A percentile compares a stretch with the other conserved stretches of the same genome.
Evolutionary conservation across 768 basidiomycete species (phyloP).

Genomic region (Amanita muscaria): DNA sequence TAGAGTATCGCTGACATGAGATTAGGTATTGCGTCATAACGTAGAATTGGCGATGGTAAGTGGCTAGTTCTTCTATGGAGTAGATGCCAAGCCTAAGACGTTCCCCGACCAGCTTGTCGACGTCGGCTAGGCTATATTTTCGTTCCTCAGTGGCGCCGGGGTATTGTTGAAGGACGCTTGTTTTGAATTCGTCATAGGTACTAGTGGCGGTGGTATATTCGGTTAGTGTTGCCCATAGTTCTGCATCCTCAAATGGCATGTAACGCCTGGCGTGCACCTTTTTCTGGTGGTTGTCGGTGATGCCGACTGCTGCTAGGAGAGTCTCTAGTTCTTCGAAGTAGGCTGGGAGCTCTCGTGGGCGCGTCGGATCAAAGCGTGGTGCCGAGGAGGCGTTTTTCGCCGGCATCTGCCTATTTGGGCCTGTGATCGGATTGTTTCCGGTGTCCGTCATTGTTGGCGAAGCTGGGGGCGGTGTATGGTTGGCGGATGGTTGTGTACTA

Average conservation of each 20-base stretch:
- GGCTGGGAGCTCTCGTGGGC: conserved; percentile 7
- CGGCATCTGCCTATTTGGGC: conserved; percentile 13
- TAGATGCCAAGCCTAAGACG: conserved; percentile 11
- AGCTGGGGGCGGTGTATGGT: too few species aligned
- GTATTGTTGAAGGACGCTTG: conserved; percentile 17
- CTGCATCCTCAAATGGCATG: conserved; percentile 11
- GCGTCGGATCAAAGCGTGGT: conserved; percentile 11
- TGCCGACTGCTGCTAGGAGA: conserved; percentile 1
- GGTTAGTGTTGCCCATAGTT: conserved; percentile 14
- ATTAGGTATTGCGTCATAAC: conserved; percentile 15
- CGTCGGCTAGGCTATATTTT: conserved; percentile 15
- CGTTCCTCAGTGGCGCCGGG: conserved; percentile 10
- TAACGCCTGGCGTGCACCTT: conserved; percentile 13
- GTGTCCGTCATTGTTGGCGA: too few species aligned
- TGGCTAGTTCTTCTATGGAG: conserved; percentile 7
- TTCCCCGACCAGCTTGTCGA: conserved; percentile 16
- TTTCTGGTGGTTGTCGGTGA: conserved; percentile 11
- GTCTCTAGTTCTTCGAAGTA: conserved; percentile 15
- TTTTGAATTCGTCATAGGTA: conserved; percentile 16
- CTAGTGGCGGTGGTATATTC: conserved; percentile 6
- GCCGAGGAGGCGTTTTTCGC: conserved; percentile 13
- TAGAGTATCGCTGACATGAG: conserved; percentile 2
- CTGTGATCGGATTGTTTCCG: too few species aligned
- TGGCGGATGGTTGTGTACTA: too few species aligned
- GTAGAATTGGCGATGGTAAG: conserved; percentile 16